Evolutionary conservation across 805 yeast genomes (phyloP).

Genomic region (Barnettozyma siamensis): DNA sequence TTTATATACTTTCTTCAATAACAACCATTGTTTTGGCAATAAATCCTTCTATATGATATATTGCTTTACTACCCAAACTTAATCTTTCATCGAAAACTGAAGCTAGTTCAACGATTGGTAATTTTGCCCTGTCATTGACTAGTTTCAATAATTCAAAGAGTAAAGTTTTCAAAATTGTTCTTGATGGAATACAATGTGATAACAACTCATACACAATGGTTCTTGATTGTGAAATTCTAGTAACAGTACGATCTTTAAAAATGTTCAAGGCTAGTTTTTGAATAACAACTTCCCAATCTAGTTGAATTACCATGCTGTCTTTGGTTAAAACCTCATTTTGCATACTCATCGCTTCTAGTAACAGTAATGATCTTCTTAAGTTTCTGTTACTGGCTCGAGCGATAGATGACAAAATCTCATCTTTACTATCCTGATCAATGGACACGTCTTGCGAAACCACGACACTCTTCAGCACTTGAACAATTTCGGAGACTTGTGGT

Average conservation of each 20-base stretch:
- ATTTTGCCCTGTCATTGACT: constrained; percentile 28
- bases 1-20: constrained; percentile 36
- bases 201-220: constrained; percentile 73
- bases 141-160: constrained; percentile 39
- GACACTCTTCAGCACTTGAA: constrained; percentile 47
- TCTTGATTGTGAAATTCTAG: constrained; percentile 49
- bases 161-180: constrained; percentile 63
- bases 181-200: constrained; percentile 91
- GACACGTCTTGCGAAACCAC: constrained; percentile 48
- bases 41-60: constrained; percentile 93
- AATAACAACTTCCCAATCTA: constrained; percentile 91
- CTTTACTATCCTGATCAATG: constrained; percentile 34
- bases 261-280: constrained; percentile 56
- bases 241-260: constrained; percentile 56
- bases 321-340: constrained; percentile 49
- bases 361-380: constrained; percentile 67
- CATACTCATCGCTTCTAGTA: constrained; percentile 78
- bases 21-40: constrained; percentile 82
- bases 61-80: constrained; percentile 79
- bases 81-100: constrained; percentile 80
- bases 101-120: constrained; percentile 51
- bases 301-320: constrained; percentile 49
- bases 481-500: constrained; percentile 60
- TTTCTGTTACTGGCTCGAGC: constrained; percentile 60
- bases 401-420: constrained; percentile 42